phyloP scores from a whole-genome alignment of 2,329 filamentous ascomycete species.

The Fusarium gaditjirri region DNA sequence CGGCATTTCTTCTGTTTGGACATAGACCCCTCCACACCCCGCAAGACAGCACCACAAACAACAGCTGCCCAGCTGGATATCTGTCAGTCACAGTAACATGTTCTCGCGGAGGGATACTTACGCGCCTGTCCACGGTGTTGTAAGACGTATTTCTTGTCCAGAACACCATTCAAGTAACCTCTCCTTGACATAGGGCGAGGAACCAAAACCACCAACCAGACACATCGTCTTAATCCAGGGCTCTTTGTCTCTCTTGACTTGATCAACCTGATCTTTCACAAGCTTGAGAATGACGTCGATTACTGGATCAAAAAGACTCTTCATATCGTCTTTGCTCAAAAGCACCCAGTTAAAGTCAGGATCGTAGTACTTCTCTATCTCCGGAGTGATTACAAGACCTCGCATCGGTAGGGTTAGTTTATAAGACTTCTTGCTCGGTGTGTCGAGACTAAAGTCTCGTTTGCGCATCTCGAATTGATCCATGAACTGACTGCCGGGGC shows the following conservation, averaged over 20 bases:
- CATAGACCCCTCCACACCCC: background rate
- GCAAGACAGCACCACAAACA: background rate
- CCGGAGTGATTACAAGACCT: background rate
- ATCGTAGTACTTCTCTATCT: background rate
- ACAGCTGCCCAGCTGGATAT: background rate
- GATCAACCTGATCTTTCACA: background rate
- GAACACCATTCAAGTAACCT: background rate
- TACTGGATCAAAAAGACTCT: background rate
- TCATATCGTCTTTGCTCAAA: background rate
- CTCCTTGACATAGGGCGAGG: background rate
- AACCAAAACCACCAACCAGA: background rate
- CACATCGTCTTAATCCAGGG: background rate
- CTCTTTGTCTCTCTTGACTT: background rate
- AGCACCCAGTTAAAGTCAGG: background rate
- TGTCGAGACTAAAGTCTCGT: background rate
- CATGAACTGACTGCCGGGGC: background rate
- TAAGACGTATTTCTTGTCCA: background rate
- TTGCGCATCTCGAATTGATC: background rate
- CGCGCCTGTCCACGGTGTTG: background rate
- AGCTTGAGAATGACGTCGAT: background rate
- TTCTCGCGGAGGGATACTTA: fast-evolving
- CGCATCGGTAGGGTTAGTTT: background rate
- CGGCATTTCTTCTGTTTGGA: background rate
- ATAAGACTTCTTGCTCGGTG: background rate
- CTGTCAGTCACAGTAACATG: fast-evolving